Evolutionary conservation across 1,284 basidiomycete species (phyloP), one percentile per base, ranked within the genome.

Genomic region (Wolfiporia cocos): DNA sequence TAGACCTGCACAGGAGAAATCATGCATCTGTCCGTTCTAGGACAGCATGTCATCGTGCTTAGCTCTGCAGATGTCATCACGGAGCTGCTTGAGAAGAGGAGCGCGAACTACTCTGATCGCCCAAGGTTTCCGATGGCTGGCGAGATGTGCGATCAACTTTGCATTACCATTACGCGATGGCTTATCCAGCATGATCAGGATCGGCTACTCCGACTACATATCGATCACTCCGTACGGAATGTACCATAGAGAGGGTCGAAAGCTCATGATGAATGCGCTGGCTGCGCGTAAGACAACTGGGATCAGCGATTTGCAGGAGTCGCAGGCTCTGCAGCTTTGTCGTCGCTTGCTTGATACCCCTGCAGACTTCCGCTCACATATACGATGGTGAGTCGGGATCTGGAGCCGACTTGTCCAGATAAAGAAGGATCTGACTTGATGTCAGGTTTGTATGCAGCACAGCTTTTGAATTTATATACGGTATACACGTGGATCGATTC

Each of bases 11-110:
- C n/a, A 44, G 43, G 43, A 15, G 36, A 39, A 17, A 22, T 48
- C 7, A 36, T 48, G 31, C 23, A 44, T 34, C 22, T 44, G 3
- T 40, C 41, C 17, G 22, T 37, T 2, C 21, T 45, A 15, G 46
- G 44, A 6, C 14, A 20, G 5, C 11, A 24, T 14, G 23, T 47
- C 10, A 23, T 39, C 15, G 15, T 39, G 17, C 23, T 49, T 23
- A 47, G 41, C 35, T 37, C 38, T n/a, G 26, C 23, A 11, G 31
- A 51, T 29, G 45, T 33, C 5, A 41, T 44, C n/a, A 19, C 42
- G 4, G 49, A 50, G 4, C 43, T 53, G 17, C 32, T 53, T 20
- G 51, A 50, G 15, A 50, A 49, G 33, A 43, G 42, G 21, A 47
- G 47, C 15, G 14, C 37, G 5, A 44, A 47, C 9, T 53, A 51